Base-by-base conservation (phyloP, 1,139 yeast species). In the Magnusiomyces fungicola region DNA sequence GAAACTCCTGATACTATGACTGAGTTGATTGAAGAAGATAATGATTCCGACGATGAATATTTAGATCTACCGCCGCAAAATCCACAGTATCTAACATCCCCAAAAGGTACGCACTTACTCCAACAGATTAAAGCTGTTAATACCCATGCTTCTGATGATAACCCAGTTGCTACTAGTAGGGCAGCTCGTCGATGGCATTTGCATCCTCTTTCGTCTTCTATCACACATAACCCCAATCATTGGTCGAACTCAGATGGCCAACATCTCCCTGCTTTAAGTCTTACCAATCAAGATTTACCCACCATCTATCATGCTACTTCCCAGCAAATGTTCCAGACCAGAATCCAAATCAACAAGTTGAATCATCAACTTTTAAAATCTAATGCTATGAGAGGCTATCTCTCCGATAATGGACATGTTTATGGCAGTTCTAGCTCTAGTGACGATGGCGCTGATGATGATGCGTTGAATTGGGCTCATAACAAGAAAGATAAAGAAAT, bases 391-490 rank as follows among this genome's bases (percentile, higher is more conserved):
- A 27, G 7, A 12, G 30, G 30, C 7, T 12, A 27, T 12, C 30
- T 27, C 12, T 27, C 30, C 12, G 46, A 39, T 1, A 41, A 34
- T 23, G 36, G 30, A 21, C 45, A 40, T 33, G 46, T 27, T 32
- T 44, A 21, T 7, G 21, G 14, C 6, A 21, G 39, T 7, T 16
- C 22, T 3, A 5, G 22, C 19, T 4, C 22, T 12, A 16, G 22
- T 5, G 39, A 21, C 16, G n/a, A 12, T 9, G 19, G 6, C 16
- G 19, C n/a, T 7, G 7, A 14, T 12, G 19, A 33, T 16, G n/a
- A 12, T 6, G 12, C 12, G 7, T 27, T 27, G 30, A 7, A 12
- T 7, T 27, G 30, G 30, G 30, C 30, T 7, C 30, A n/a, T n/a
- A n/a, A n/a, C n/a, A n/a, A n/a, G n/a, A n/a, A n/a, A n/a, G n/a